A percentile compares a stretch with the other conserved stretches of the same genome.
These are phyloP conservation scores for Castanea sativa DNA, from an alignment of 306 rosid genomes.

Conservation along the genomic window DNA sequence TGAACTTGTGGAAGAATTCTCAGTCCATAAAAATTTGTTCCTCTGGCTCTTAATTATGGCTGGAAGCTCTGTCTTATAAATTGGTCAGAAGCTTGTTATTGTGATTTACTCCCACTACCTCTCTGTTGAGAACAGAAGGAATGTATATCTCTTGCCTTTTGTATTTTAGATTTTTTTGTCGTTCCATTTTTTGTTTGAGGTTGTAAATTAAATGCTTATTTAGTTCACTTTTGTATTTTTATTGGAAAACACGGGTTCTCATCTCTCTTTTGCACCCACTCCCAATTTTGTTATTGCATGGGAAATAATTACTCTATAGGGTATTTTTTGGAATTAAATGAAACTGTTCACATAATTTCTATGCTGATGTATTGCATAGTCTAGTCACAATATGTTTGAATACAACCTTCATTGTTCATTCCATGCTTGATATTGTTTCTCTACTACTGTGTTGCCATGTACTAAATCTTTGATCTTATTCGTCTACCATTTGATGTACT, in stretches of 20 bases:
- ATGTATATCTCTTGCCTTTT: neutral
- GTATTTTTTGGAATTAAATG: conserved; percentile 10
- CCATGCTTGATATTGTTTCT: neutral
- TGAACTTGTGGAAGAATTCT: conserved; percentile 23
- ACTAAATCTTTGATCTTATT: conserved; percentile 16
- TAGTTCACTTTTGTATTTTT: conserved; percentile 5
- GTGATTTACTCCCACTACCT: conserved; percentile 15
- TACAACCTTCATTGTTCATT: neutral
- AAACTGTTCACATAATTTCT: conserved; percentile 21
- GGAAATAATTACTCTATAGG: conserved; percentile 20
- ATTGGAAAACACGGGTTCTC: neutral
- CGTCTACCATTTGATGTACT: conserved; percentile 21
- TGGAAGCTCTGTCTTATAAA: conserved; percentile 11
- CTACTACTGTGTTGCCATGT: conserved; percentile 20
- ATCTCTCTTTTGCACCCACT: conserved; percentile 15
- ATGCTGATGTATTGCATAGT: conserved; percentile 8
- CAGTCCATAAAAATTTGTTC: neutral
- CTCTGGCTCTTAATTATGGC: conserved; percentile 5
- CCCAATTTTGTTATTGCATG: conserved; percentile 4
- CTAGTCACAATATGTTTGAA: conserved; percentile 14
- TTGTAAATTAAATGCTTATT: neutral
- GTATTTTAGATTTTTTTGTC: conserved; percentile 1
- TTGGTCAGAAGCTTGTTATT: conserved; percentile 4
- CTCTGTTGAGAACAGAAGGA: conserved; percentile 5
- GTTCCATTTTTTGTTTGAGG: neutral